Evolutionary conservation across 352 stramenopile genomes (phyloP).

Genomic region (Thalassiosira delicatula): DNA sequence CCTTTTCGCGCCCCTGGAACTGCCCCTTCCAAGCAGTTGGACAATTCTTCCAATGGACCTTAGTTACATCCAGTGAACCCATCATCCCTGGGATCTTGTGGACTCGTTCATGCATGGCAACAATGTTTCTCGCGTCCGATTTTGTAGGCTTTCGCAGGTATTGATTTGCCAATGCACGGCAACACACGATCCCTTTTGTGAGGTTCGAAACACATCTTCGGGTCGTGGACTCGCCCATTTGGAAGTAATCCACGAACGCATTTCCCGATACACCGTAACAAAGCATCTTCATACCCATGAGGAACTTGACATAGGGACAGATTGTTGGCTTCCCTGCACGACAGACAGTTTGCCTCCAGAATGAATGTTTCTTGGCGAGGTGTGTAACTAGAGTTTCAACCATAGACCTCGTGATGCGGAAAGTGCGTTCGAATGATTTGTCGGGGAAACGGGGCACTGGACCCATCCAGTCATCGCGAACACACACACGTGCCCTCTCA

Average conservation of each 20-base stretch:
- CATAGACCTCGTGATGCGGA: not conserved
- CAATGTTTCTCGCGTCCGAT: too few species aligned
- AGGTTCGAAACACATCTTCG: too few species aligned
- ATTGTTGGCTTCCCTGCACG: too few species aligned
- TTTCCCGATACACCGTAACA: too few species aligned
- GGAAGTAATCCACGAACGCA: too few species aligned
- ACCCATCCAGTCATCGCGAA: not conserved
- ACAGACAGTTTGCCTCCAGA: constrained; percentile 2
- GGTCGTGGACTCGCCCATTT: too few species aligned
- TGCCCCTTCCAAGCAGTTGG: not conserved
- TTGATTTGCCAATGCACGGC: too few species aligned
- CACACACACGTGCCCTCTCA: not conserved
- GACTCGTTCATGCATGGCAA: too few species aligned
- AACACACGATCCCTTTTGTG: too few species aligned
- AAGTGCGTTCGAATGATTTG: not conserved
- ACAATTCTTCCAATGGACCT: not conserved
- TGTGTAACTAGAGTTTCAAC: not conserved
- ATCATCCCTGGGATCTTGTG: not conserved
- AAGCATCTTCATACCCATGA: too few species aligned
- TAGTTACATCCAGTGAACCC: constrained; percentile 1
- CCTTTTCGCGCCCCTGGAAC: not conserved
- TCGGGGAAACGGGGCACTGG: not conserved
- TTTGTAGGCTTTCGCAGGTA: too few species aligned
- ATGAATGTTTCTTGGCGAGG: not conserved
- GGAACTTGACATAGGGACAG: too few species aligned